Evolutionary conservation across 2,329 filamentous ascomycete species (phyloP).

Genomic region (Triangularia verruculosa): DNA sequence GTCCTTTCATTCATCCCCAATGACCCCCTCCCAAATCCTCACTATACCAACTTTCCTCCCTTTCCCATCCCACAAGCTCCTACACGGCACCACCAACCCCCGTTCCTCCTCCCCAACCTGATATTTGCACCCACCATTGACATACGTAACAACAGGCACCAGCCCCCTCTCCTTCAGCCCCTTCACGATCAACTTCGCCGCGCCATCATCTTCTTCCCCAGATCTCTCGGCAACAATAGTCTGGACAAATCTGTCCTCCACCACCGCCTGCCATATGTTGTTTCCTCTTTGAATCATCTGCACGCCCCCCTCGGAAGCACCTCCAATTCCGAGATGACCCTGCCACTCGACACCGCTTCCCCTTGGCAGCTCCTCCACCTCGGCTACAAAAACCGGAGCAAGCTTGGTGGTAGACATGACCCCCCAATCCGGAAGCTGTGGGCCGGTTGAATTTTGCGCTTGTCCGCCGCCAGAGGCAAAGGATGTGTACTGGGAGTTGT

Average conservation of each 20-base stretch:
- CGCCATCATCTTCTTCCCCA: not conserved
- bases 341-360: slow-evolving; percentile 81
- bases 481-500: slow-evolving; percentile 50
- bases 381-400: slow-evolving; percentile 70
- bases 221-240: slow-evolving; percentile 18
- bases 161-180: not conserved
- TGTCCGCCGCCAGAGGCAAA: slow-evolving; percentile 30
- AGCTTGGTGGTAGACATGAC: slow-evolving; percentile 31
- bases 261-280: slow-evolving; percentile 10
- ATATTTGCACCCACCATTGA: slow-evolving; percentile 14
- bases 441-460: slow-evolving; percentile 7
- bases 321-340: slow-evolving; percentile 58
- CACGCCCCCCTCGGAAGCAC: slow-evolving; percentile 25
- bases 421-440: slow-evolving; percentile 50
- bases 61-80: slow-evolving; percentile 40
- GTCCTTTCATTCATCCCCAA: no score
- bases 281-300: not conserved
- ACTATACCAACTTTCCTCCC: slow-evolving; percentile 38
- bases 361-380: slow-evolving; percentile 75
- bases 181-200: not conserved
- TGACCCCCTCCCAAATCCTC: slow-evolving; percentile 14
- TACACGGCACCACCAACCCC: slow-evolving; percentile 39
- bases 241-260: slow-evolving; percentile 18
- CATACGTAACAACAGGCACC: slow-evolving; percentile 21
- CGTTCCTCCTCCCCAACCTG: not conserved